Conservation (phyloP, 2,329 filamentous ascomycete species). For the Ceratocystis alfenasii region DNA sequence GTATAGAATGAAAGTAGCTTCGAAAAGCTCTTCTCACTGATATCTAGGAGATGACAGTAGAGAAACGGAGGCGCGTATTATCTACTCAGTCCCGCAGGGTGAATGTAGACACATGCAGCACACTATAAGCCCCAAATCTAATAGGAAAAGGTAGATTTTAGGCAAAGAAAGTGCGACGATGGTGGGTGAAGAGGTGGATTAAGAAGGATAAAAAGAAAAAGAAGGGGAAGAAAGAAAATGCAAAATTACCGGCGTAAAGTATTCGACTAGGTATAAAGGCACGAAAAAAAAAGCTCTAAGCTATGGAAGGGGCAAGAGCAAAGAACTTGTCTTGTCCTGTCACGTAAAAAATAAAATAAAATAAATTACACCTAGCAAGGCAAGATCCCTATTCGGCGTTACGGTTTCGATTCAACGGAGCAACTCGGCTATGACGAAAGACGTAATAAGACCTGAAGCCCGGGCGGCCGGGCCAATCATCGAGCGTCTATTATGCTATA, state of each 20-base stretch:
- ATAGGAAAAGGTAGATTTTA: slow-evolving; percentile 13
- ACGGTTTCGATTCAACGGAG: slow-evolving; percentile 22
- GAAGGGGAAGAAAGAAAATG: slow-evolving; percentile 11
- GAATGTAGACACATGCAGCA: slow-evolving; percentile 20
- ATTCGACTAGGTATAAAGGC: neutral
- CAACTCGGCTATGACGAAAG: slow-evolving; percentile 23
- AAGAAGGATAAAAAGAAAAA: slow-evolving; percentile 11
- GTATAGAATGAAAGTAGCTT: slow-evolving; percentile 5
- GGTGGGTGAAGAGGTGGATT: neutral
- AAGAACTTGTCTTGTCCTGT: neutral
- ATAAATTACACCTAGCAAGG: slow-evolving; percentile 10
- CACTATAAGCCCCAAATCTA: slow-evolving; percentile 13
- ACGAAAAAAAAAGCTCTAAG: neutral
- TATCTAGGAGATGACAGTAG: slow-evolving; percentile 16
- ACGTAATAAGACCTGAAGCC: slow-evolving; percentile 18
- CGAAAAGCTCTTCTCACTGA: slow-evolving; percentile 13
- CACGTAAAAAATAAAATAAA: neutral
- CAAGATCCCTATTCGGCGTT: slow-evolving; percentile 22
- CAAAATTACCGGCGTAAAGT: neutral
- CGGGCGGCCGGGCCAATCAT: slow-evolving; percentile 23
- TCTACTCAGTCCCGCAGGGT: slow-evolving; percentile 21
- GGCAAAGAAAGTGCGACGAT: slow-evolving; percentile 11
- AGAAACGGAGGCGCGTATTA: neutral
- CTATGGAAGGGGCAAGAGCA: slow-evolving; percentile 4
- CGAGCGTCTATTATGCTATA: slow-evolving; percentile 18